Base-by-base conservation (phyloP, 164 flowering plant genomes). In the Hamamelis virginiana region DNA sequence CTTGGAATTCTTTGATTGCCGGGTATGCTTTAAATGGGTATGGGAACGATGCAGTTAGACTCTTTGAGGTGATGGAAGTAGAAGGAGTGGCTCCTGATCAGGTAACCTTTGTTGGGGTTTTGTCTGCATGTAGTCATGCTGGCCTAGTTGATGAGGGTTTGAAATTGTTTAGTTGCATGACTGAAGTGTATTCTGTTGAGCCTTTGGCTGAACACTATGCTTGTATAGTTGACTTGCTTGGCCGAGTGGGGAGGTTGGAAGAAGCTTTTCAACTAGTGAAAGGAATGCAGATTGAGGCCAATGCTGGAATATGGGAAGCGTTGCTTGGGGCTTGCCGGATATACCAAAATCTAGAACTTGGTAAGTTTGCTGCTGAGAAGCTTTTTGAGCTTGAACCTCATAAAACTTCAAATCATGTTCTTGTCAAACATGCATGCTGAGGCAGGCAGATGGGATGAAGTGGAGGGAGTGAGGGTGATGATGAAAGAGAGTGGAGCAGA, bases 1-100 rank as follows among this genome's bases (percentile, higher is more conserved):
- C 82, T 38, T 79, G 82, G 82, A 79, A 79, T 65, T 69, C 82
- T 19, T 67, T 79, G 70, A 73, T 79, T 43, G 28, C 72, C 14
- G 77, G 77, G 14, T 75, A 67, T 66, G 79, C 79, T 14, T 25
- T 59, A 21, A 75, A 75, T 48, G 79, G 79, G 19, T n/a, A 43
- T 52, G 79, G 72, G 8, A 28, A 33, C 26, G 72, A 69, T 28
- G 79, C 79, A 10, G 26, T 75, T 43, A 25, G 67, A 23, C 57
- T 70, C 21, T 79, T 69, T 45, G 64, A 79, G 21, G 47, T 51
- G 64, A 79, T 79, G 79, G 19, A 23, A 28, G 13, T 9, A 0
- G 48, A 72, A 64, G 47, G 63, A 18, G 41, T 73, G 59, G 48
- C 44, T 59, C 82, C 82, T 44, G 82, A 79, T 64, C 63, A 64